Percentiles rank a stretch among this genome's conserved stretches.
Conservation (phyloP, 106 monocot genomes). For the Allium fistulosum region DNA sequence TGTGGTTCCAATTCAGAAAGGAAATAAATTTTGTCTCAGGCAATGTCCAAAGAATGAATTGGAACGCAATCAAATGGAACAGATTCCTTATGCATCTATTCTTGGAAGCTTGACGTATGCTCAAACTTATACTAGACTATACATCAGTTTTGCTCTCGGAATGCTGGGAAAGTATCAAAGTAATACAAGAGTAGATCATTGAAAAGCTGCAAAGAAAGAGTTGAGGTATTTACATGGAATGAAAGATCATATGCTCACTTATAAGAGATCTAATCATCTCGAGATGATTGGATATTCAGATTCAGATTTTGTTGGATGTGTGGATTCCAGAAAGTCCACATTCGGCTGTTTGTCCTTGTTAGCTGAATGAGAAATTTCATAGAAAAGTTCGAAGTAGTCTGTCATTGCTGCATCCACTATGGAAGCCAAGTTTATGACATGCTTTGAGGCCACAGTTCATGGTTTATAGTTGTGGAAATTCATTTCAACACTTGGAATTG, state of each 20-base stretch:
- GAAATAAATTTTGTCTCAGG: not conserved
- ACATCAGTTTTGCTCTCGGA: not conserved
- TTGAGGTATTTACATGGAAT: not conserved
- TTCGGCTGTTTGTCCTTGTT: too few species aligned
- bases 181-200: not conserved
- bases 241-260: not conserved
- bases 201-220: not conserved
- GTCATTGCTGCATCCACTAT: too few species aligned
- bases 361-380: too few species aligned
- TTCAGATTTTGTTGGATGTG: too few species aligned
- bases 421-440: too few species aligned
- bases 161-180: not conserved
- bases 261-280: too few species aligned
- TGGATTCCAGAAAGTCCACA: too few species aligned
- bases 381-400: too few species aligned
- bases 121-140: not conserved
- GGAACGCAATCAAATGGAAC: not conserved
- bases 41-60: not conserved
- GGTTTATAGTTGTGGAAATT: not conserved
- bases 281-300: too few species aligned
- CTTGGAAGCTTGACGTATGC: not conserved
- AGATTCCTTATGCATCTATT: not conserved
- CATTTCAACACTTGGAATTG: not conserved
- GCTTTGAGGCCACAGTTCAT: too few species aligned
- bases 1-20: too few species aligned